A percentile compares a stretch with the other conserved stretches of the same genome.
Evolutionary conservation across 768 basidiomycete species (phyloP).

Genomic region (Rhizopogon vesiculosus): DNA sequence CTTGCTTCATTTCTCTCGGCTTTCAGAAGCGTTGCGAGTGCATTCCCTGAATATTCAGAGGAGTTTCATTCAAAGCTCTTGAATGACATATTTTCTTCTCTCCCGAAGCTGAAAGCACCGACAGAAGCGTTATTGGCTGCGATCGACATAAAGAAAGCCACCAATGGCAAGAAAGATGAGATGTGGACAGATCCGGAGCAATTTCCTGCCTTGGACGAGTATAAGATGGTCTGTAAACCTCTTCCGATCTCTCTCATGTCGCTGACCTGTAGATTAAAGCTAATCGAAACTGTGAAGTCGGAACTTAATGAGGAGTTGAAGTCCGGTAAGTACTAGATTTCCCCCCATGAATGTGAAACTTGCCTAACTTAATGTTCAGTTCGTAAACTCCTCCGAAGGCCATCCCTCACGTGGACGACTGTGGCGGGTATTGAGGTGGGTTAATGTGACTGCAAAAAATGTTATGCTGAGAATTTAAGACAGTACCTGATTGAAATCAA

Average conservation of each 20-base stretch:
- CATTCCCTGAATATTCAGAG: slow-evolving; percentile 49
- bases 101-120: slow-evolving; percentile 61
- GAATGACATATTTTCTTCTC: slow-evolving; percentile 60
- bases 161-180: slow-evolving; percentile 58
- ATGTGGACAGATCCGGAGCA: slow-evolving; percentile 62
- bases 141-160: slow-evolving; percentile 59
- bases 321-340: slow-evolving; percentile 49
- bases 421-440: slow-evolving; percentile 68
- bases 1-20: slow-evolving; percentile 70
- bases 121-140: slow-evolving; percentile 48
- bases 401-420: slow-evolving; percentile 66
- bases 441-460: background rate
- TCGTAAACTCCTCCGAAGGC: slow-evolving; percentile 66
- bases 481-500: slow-evolving; percentile 82
- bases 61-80: slow-evolving; percentile 61
- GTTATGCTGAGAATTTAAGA: background rate
- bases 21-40: slow-evolving; percentile 62
- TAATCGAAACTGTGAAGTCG: slow-evolving; percentile 59
- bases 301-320: slow-evolving; percentile 75
- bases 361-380: slow-evolving; percentile 36
- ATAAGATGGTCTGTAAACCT: slow-evolving; percentile 48
- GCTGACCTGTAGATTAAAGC: slow-evolving; percentile 34
- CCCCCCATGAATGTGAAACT: background rate
- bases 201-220: slow-evolving; percentile 52
- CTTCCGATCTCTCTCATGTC: background rate